Evolutionary conservation across 768 basidiomycete genomes (phyloP).

Genomic region (Cubamyces sp.): DNA sequence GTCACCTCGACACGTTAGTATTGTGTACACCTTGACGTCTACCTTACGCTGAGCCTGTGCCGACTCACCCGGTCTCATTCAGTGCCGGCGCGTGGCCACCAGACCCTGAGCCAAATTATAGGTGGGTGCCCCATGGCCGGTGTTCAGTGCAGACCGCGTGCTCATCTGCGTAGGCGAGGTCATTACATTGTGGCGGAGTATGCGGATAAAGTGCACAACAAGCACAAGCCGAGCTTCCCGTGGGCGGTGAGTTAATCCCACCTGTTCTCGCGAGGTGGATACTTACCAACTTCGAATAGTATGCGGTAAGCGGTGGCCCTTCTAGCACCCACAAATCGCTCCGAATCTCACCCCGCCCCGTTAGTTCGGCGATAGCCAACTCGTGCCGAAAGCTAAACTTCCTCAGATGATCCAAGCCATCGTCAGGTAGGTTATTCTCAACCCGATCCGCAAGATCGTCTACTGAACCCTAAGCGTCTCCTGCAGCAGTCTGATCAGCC

Average conservation of each 20-base stretch:
- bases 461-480: background rate
- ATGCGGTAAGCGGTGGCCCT: conserved; percentile 55
- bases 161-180: conserved; percentile 47
- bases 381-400: conserved; percentile 67
- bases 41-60: background rate
- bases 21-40: conserved; percentile 11
- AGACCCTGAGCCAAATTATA: conserved; percentile 72
- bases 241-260: conserved; percentile 62
- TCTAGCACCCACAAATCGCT: conserved; percentile 9
- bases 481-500: conserved; percentile 69
- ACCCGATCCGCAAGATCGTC: background rate
- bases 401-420: conserved; percentile 72
- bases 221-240: conserved; percentile 63
- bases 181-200: conserved; percentile 78
- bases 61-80: background rate
- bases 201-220: conserved; percentile 65
- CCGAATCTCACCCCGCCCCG: conserved; percentile 5
- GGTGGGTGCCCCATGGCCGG: conserved; percentile 46
- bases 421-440: conserved; percentile 54
- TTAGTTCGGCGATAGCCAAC: conserved; percentile 80
- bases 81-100: conserved; percentile 81
- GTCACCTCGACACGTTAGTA: conserved; percentile 68
- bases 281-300: conserved; percentile 42
- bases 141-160: conserved; percentile 22
- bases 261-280: conserved; percentile 7